A percentile compares a stretch with the other conserved stretches of the same genome.
These are phyloP conservation scores for Xerocomellus chrysenteron DNA, from an alignment of 768 basidiomycete genomes.

Conservation along the genomic window DNA sequence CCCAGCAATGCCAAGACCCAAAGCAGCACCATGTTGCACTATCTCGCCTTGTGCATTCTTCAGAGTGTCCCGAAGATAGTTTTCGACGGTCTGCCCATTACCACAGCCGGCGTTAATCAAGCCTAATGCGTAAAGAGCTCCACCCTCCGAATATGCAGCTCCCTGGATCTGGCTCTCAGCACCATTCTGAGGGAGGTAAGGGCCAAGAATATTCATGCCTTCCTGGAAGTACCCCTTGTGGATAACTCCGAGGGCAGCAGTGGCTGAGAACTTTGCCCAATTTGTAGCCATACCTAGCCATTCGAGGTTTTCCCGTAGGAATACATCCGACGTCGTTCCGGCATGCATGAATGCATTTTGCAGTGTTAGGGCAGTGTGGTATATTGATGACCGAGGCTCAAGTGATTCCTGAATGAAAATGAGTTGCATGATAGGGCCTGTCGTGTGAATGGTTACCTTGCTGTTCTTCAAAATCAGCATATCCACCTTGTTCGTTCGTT, in stretches of 20 bases:
- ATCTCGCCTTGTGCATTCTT: slow-evolving; percentile 77
- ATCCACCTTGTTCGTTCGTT: slow-evolving; percentile 91
- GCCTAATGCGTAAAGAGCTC: slow-evolving; percentile 92
- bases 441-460: slow-evolving; percentile 53
- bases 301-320: slow-evolving; percentile 93
- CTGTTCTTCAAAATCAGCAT: slow-evolving; percentile 89
- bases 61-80: slow-evolving; percentile 78
- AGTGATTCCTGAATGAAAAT: slow-evolving; percentile 65
- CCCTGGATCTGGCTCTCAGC: slow-evolving; percentile 76
- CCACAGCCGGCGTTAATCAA: slow-evolving; percentile 93
- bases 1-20: slow-evolving; percentile 93
- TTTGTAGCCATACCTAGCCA: slow-evolving; percentile 95
- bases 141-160: slow-evolving; percentile 91
- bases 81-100: slow-evolving; percentile 60
- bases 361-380: slow-evolving; percentile 93
- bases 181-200: slow-evolving; percentile 83
- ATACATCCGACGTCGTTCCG: slow-evolving; percentile 94
- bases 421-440: slow-evolving; percentile 1
- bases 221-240: slow-evolving; percentile 96
- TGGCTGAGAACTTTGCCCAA: slow-evolving; percentile 98
- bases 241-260: slow-evolving; percentile 94
- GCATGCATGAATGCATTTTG: slow-evolving; percentile 98
- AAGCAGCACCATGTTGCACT: slow-evolving; percentile 95
- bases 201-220: slow-evolving; percentile 88
- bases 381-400: slow-evolving; percentile 93